Evolutionary conservation across 768 basidiomycete genomes (phyloP), one percentile per base, ranked within the genome.

Genomic region (Wakefieldia striispora): DNA sequence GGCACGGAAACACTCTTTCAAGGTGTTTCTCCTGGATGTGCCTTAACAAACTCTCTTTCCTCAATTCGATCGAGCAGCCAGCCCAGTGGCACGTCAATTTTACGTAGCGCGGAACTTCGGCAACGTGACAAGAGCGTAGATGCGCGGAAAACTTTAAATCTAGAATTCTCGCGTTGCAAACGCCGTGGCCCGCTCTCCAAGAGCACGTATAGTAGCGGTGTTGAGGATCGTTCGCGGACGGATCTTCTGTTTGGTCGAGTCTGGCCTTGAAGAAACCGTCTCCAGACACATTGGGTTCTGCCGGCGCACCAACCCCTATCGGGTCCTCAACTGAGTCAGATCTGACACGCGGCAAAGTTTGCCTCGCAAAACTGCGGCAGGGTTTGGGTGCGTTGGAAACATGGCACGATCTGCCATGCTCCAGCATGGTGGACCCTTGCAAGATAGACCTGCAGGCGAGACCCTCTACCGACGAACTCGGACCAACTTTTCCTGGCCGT

Each of bases 1-100:
- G 39, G 43, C 65, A 67, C 3, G 8, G 0, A 29, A 53, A 47
- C 33, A 14, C 55, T 17, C 39, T 26, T 42, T 51, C 49, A 19
- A 69, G 54, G 17, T 67, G 66, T 21, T 20, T 51, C 35, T 67
- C 66, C 17, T 52, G 55, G 13, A 67, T 40, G 14, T 69, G 66
- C n/a, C 67, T 55, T 26, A 47, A 29, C 13, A 67, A 23, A 20
- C 67, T 67, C 45, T 67, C 63, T 33, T 45, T 67, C 23, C 51
- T 69, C 65, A 69, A 59, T 0, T 40, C 43, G 9, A 19, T 0
- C 6, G 3, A 19, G 23, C 66, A 69, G 8, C 31, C 39, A 17
- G 10, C 3, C 66, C 66, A 69, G 29, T 8, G 26, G 10, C 67
- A 67, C 1, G 0, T 29, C 13, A 69, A 0, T 1, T 0, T 0